A percentile compares a stretch with the other conserved stretches of the same genome.
phyloP scores from a whole-genome alignment of 2,329 filamentous ascomycete species.

The Tolypocladium tropicale region DNA sequence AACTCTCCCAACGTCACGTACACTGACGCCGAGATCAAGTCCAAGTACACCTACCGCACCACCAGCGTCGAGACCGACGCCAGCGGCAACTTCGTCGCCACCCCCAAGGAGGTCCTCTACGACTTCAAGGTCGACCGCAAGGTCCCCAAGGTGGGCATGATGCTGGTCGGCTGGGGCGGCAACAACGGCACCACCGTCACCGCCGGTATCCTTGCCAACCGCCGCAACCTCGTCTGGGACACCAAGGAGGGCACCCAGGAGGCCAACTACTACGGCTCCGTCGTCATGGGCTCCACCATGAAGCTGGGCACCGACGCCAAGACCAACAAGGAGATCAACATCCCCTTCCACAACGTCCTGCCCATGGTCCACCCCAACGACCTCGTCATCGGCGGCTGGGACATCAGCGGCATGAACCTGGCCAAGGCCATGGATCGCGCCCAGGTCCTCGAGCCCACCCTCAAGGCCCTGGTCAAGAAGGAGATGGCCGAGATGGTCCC shows the following conservation, averaged over 20 bases:
- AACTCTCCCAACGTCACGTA: conserved; percentile 89
- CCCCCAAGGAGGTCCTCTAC: conserved; percentile 80
- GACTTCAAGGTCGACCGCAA: conserved; percentile 97
- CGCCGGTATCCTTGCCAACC: conserved; percentile 93
- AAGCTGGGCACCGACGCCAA: conserved; percentile 85
- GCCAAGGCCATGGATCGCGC: conserved; percentile 92
- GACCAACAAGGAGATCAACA: conserved; percentile 84
- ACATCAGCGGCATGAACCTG: conserved; percentile 86
- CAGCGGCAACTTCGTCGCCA: conserved; percentile 70
- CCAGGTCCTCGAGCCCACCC: conserved; percentile 84
- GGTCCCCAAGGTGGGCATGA: conserved; percentile 87
- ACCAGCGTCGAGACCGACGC: conserved; percentile 65
- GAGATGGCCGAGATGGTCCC: conserved; percentile 86
- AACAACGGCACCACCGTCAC: conserved; percentile 98
- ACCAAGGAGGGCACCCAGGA: conserved; percentile 78
- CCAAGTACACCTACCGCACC: conserved; percentile 94
- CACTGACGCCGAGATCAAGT: conserved; percentile 77
- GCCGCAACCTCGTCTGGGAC: conserved; percentile 76
- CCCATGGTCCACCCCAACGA: conserved; percentile 98
- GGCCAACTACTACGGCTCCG: conserved; percentile 97
- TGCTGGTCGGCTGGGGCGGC: conserved; percentile 95
- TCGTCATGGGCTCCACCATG: conserved; percentile 94
- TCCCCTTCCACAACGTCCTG: conserved; percentile 87
- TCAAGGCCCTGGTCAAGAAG: conserved; percentile 85
- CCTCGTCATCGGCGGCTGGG: conserved; percentile 91